A percentile compares a stretch with the other conserved stretches of the same genome.
Evolutionary conservation across 768 basidiomycete species (phyloP).

Genomic region (Termitomyces sp.): DNA sequence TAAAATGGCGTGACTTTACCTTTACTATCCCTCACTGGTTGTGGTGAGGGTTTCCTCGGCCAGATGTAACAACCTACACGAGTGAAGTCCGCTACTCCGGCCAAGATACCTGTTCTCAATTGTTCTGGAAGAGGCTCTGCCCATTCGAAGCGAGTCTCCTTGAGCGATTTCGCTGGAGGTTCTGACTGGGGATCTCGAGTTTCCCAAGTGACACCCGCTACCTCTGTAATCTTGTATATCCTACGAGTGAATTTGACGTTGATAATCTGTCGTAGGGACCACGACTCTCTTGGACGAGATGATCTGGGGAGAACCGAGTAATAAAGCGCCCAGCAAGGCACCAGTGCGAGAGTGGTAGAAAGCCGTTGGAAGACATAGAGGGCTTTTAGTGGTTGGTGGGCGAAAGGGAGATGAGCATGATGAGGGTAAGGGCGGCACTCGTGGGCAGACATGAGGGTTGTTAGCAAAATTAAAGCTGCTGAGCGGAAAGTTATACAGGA

Average conservation of each 20-base stretch:
- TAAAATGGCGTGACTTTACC: not conserved
- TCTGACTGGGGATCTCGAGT: slow-evolving; percentile 38
- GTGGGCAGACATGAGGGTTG: not conserved
- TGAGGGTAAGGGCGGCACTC: not conserved
- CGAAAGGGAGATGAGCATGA: not conserved
- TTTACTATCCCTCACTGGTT: not conserved
- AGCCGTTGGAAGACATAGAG: slow-evolving; percentile 41
- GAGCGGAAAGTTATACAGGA: not conserved
- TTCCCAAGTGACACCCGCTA: slow-evolving; percentile 51
- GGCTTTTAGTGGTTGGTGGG: not conserved
- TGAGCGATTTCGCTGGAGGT: slow-evolving; percentile 26
- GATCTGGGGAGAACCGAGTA: slow-evolving; percentile 38
- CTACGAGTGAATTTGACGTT: slow-evolving; percentile 47
- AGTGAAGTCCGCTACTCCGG: slow-evolving; percentile 21
- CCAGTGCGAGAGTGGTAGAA: slow-evolving; percentile 40
- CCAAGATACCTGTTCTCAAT: slow-evolving; percentile 35
- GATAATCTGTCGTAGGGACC: slow-evolving; percentile 44
- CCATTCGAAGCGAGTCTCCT: slow-evolving; percentile 46
- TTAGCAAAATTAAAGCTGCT: not conserved
- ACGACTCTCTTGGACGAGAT: slow-evolving; percentile 41
- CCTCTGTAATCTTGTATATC: slow-evolving; percentile 47
- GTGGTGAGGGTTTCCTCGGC: not conserved
- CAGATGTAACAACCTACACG: not conserved
- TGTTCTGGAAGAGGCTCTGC: slow-evolving; percentile 33
- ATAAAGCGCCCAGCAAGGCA: slow-evolving; percentile 38